Base-by-base conservation (phyloP, 2,329 filamentous ascomycete species). In the Verticillium albo-atrum region DNA sequence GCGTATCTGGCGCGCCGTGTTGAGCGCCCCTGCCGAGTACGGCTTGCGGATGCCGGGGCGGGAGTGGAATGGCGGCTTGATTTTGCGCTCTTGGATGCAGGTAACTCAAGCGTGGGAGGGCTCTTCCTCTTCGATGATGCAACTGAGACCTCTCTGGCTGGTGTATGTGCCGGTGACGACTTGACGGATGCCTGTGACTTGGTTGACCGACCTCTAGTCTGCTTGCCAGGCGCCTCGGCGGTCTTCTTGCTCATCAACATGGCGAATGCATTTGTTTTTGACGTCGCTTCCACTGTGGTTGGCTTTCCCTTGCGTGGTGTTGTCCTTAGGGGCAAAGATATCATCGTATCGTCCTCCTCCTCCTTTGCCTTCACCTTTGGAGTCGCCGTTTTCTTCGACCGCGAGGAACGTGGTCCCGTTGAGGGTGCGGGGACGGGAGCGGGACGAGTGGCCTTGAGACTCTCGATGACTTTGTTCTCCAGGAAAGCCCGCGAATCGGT, bases 41-140 rank as follows among this genome's bases (percentile, higher is more conserved):
- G 62, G 15, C 83, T 81, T 2, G 79, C 74, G 23, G 2, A 72
- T 76, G 28, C 81, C 84, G 0, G 81, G 9, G 37, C 80, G 1
- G 92, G 92, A 0, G 92, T 96, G 0, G 90, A 91, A 9, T 86
- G 83, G 2, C 89, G 81, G 63, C 88, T 95, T 0, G 89, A 89
- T 68, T 89, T 93, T 1, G 84, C 75, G 62, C 89, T 93, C 71
- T 97, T 97, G 1, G 65, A 77, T 0, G 74, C 68, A 0, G 76
- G 68, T 0, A 67, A 66, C n/a, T 76, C 72, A 0, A 62, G 47
- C 0, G 69, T 70, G 0, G 72, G 68, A 0, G 71, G 66, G 0
- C 34, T 65, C 56, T 76, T 77, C 10, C 72, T 68, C 59, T 75
- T 79, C 14, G 60, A 57, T 0, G 65, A 61, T 2, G 58, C 62